Percentiles rank a stretch among this genome's conserved stretches.
Conservation (phyloP, 139 green algal genomes). For the Chlamydomonas sphaeroides region DNA sequence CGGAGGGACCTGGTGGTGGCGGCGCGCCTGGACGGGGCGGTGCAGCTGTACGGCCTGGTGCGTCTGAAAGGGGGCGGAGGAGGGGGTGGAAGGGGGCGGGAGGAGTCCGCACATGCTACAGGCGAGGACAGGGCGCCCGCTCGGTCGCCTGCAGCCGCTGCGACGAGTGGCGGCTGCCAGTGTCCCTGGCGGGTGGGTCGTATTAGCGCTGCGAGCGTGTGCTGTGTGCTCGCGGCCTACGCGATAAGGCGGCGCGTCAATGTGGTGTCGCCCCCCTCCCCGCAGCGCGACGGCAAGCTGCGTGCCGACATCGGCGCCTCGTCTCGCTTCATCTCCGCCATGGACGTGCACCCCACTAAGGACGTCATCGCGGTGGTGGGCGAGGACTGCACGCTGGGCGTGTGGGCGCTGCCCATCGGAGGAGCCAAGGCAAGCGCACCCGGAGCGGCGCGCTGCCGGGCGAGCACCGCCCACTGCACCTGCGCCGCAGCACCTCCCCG, state of each 20-base stretch:
- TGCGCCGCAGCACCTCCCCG: not conserved
- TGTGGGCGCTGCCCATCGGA: slow-evolving; percentile 55
- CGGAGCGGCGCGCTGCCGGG: too few relatives aligned
- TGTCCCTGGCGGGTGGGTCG: too few relatives aligned
- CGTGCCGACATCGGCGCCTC: slow-evolving; percentile 50
- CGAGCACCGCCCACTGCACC: not conserved
- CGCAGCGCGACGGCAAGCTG: slow-evolving; percentile 45
- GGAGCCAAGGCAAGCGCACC: slow-evolving; percentile 42
- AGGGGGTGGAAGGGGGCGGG: not conserved
- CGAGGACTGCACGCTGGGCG: slow-evolving; percentile 55
- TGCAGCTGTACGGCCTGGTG: slow-evolving; percentile 55
- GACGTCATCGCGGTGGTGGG: slow-evolving; percentile 57
- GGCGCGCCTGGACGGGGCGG: slow-evolving; percentile 38
- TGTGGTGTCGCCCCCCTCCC: too few relatives aligned
- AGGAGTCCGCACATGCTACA: too few relatives aligned
- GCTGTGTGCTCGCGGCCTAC: too few relatives aligned
- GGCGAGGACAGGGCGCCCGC: too few relatives aligned
- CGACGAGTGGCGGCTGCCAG: too few relatives aligned
- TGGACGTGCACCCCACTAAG: slow-evolving; percentile 66
- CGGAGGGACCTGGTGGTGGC: slow-evolving; percentile 48
- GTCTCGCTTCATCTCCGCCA: slow-evolving; percentile 49
- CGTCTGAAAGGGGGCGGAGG: not conserved
- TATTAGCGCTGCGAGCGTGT: too few relatives aligned
- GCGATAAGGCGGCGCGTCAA: too few relatives aligned
- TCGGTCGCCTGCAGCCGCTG: too few relatives aligned